Evolutionary conservation across 139 green algal species (phyloP), one percentile per base, ranked within the genome.

Genomic region (Tetradesmus obliquus): DNA sequence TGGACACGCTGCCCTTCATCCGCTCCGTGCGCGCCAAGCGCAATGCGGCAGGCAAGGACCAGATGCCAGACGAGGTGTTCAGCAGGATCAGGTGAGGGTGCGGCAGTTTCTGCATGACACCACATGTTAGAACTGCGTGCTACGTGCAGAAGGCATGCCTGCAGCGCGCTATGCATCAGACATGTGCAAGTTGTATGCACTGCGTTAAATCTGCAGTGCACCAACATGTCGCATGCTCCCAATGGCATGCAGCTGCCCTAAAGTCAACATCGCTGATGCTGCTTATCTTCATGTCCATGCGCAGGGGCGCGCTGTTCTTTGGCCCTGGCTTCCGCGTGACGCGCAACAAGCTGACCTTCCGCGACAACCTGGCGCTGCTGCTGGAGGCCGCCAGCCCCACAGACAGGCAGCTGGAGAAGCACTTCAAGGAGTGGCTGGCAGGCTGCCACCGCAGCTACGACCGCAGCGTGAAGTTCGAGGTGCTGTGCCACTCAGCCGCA

Each of bases 261-360:
- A 45, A 45, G 32, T 45, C 32, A 45, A 45, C 32, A n/a, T 19
- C 17, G 17, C 66, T 76, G 66, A 17, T 24, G 32, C 66, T 76
- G 57, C 66, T 76, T 71, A 13, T 20, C 66, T 24, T 45, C 32
- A 45, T 45, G 32, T 45, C 32, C 17, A 76, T 6, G 12, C 66
- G 69, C 91, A 94, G 96, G 0, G 97, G 97, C 62, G 93, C 95
- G 15, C 97, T 98, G 13, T 98, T 98, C 93, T 96, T 98, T 72
- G 97, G 96, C 12, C 96, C 96, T 0, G 88, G 88, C 32, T 98
- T 97, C 92, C 90, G 91, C 15, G 96, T 98, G 24, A 98, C 96
- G 3, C 94, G 96, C 91, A 98, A 98, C 95, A 98, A 97, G 94
- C 93, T 96, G 15, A 96, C 84, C 13, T 95, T 96, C 93, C 84